Base-by-base conservation (phyloP, 257 asterid genomes). In the Solanum dulcamara region DNA sequence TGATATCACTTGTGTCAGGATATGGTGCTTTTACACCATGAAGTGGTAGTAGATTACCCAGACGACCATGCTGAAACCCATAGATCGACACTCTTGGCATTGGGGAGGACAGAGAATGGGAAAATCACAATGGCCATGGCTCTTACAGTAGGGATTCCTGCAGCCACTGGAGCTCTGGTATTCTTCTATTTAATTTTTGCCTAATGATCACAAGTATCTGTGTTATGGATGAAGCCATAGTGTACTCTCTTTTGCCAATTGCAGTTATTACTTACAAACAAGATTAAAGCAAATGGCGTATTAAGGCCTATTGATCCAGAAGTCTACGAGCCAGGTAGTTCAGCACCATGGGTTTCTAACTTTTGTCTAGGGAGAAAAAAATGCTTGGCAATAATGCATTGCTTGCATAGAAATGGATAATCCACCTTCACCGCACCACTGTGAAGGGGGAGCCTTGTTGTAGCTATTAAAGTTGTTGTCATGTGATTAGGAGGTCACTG, bases 81-180 rank as follows among this genome's bases (percentile, higher is more conserved):
- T 84, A 88, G 90, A 83, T 95, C 96, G 53, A 96, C 99, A 1
- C 87, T 96, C 40, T 87, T 96, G 84, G 99, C 92, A 90, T 90
- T 92, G 5, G 98, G 99, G 11, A 96, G 91, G 84, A 91, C 83
- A 14, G 89, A 84, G 24, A 89, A 89, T 20, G 94, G 84, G 77
- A 93, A 89, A 37, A 59, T 91, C 9, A 90, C 92, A 85, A 92
- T 94, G 0, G 98, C 99, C 37, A 96, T 96, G 98, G 95, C 99
- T 80, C 91, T 94, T 46, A 95, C 98, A 22, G 99, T 95, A 24
- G 99, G 98, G 85, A 94, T 96, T 85, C 98, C 98, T 44, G 97
- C 92, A 33, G 99, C 98, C 90, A 95, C 92, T 84, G 99, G 97
- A 85, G 99, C 98, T 80, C 89, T 96, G 95, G 99, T 96, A 93